Evolutionary conservation across 768 basidiomycete species (phyloP).

Genomic region (Astraeus odoratus): DNA sequence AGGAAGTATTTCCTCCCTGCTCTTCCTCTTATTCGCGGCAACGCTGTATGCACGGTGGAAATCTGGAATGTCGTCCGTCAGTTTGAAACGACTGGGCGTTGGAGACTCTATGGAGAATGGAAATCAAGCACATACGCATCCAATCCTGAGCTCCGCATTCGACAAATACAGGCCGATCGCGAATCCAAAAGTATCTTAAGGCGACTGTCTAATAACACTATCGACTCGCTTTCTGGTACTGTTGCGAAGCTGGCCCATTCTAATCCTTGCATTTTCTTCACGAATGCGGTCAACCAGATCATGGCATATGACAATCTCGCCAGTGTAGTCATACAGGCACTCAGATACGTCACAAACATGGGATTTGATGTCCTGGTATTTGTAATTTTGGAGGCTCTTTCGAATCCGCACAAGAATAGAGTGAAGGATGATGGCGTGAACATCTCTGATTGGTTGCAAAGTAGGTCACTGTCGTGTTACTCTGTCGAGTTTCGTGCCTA

Average conservation of each 20-base stretch:
- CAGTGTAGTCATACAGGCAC: slow-evolving; percentile 80
- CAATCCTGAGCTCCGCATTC: slow-evolving; percentile 74
- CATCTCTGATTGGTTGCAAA: slow-evolving; percentile 85
- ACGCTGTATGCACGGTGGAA: slow-evolving; percentile 85
- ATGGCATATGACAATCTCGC: slow-evolving; percentile 96
- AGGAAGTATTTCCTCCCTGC: slow-evolving; percentile 82
- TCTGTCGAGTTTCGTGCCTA: slow-evolving; percentile 13
- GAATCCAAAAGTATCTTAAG: slow-evolving; percentile 88
- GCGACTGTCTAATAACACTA: slow-evolving; percentile 77
- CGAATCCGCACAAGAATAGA: slow-evolving; percentile 72
- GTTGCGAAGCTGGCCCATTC: slow-evolving; percentile 92
- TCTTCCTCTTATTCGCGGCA: slow-evolving; percentile 75
- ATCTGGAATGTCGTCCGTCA: slow-evolving; percentile 85
- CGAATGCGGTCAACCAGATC: slow-evolving; percentile 85
- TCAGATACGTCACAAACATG: slow-evolving; percentile 86
- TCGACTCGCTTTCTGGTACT: slow-evolving; percentile 77
- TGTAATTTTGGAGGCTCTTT: slow-evolving; percentile 78
- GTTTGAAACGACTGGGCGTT: slow-evolving; percentile 74
- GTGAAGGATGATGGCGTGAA: slow-evolving; percentile 92
- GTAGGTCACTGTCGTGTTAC: slow-evolving; percentile 42
- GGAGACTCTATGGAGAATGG: slow-evolving; percentile 96
- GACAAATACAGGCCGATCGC: slow-evolving; percentile 74
- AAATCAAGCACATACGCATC: slow-evolving; percentile 62
- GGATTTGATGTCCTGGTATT: slow-evolving; percentile 92
- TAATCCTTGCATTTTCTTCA: slow-evolving; percentile 89